Percentiles rank a stretch among this genome's conserved stretches.
These are phyloP conservation scores for Diophrys sp. DNA, from an alignment of 73 alveolate genomes.

Conservation along the genomic window DNA sequence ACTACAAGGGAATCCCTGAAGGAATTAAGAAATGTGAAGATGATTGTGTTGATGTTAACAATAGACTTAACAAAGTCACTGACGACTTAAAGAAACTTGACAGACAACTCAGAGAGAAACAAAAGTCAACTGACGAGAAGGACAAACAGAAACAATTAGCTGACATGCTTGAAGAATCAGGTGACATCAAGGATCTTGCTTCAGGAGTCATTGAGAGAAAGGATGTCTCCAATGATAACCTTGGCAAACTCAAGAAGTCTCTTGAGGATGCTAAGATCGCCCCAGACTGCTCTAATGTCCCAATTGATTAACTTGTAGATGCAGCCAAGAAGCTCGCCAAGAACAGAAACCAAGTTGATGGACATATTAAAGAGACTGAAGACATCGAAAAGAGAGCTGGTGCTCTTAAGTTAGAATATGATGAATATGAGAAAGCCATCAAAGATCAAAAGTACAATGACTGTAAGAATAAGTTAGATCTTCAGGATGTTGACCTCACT, in stretches of 20 bases:
- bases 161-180: constrained; percentile 3
- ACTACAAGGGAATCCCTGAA: background rate
- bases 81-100: background rate
- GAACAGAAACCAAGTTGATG: background rate
- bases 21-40: background rate
- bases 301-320: constrained; percentile 4
- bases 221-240: background rate
- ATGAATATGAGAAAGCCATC: constrained; percentile 1
- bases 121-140: background rate
- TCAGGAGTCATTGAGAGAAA: background rate
- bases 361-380: background rate
- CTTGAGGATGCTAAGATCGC: background rate
- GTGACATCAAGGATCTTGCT: background rate
- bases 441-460: constrained; percentile 4
- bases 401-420: background rate
- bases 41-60: background rate
- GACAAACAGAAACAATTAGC: constrained; percentile 1
- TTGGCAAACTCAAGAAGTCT: background rate
- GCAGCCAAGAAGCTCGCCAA: background rate
- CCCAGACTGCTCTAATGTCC: constrained; percentile 2
- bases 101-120: constrained; percentile 3
- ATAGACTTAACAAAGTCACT: background rate
- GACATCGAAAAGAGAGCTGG: background rate
- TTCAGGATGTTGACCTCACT: background rate
- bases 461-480: background rate